Evolutionary conservation across 345 rosid genomes (phyloP).

Genomic region (Kandelia obovata): DNA sequence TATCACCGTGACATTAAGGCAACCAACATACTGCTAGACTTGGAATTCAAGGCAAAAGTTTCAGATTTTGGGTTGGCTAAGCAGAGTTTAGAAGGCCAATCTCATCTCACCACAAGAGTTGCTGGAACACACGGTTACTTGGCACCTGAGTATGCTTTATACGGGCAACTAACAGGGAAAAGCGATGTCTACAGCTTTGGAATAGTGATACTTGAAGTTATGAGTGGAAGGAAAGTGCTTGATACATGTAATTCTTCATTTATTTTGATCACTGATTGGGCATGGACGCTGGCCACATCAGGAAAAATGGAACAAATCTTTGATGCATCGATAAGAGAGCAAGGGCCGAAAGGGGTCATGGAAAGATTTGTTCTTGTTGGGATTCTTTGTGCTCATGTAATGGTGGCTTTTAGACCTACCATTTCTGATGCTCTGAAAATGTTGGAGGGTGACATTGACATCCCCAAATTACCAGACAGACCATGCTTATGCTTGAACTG

Average conservation of each 20-base stretch:
- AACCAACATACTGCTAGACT: slow-evolving; percentile 51
- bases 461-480: slow-evolving; percentile 56
- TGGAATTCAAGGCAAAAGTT: slow-evolving; percentile 45
- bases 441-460: slow-evolving; percentile 59
- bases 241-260: slow-evolving; percentile 40
- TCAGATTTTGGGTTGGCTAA: slow-evolving; percentile 58
- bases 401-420: slow-evolving; percentile 58
- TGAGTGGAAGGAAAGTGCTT: slow-evolving; percentile 53
- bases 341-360: slow-evolving; percentile 51
- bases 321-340: slow-evolving; percentile 40
- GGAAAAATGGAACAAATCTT: slow-evolving; percentile 35
- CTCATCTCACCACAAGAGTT: slow-evolving; percentile 59
- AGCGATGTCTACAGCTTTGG: slow-evolving; percentile 65
- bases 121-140: slow-evolving; percentile 64
- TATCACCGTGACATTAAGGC: slow-evolving; percentile 66
- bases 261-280: slow-evolving; percentile 56
- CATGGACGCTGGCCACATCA: slow-evolving; percentile 41
- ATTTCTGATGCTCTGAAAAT: slow-evolving; percentile 51
- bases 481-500: no score
- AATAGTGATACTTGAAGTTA: slow-evolving; percentile 48
- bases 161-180: slow-evolving; percentile 60
- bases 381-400: slow-evolving; percentile 59
- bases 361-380: slow-evolving; percentile 64
- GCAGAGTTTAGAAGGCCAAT: slow-evolving; percentile 50
- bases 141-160: slow-evolving; percentile 56